These are phyloP conservation scores for Fusarium scirpi DNA, from an alignment of 2,329 filamentous ascomycete genomes.

Conservation along the genomic window DNA sequence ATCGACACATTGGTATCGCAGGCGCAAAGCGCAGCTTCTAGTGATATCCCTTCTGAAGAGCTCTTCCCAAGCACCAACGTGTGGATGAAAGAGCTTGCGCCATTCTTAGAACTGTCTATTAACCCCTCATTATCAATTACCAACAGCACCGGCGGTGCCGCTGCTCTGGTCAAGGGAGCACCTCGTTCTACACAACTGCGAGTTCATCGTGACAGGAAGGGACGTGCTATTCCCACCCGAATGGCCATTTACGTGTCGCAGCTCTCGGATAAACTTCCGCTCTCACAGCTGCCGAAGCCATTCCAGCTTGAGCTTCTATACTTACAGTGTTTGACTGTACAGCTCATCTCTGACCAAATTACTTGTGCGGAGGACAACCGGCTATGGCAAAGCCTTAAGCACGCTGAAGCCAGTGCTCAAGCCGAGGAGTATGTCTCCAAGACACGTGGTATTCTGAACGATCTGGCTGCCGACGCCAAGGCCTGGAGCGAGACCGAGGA, in stretches of 20 bases:
- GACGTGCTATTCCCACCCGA: conserved; percentile 78
- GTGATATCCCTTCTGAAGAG: conserved; percentile 52
- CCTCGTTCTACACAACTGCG: conserved; percentile 44
- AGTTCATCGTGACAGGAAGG: conserved; percentile 71
- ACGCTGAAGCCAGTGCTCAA: conserved; percentile 52
- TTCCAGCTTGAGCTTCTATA: conserved; percentile 64
- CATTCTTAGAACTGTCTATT: conserved; percentile 63
- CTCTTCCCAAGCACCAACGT: conserved; percentile 72
- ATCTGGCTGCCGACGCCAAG: conserved; percentile 49
- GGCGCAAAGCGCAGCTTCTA: conserved; percentile 50
- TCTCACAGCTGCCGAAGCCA: conserved; percentile 55
- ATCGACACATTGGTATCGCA: conserved; percentile 67
- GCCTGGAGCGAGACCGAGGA: conserved; percentile 56
- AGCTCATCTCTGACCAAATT: conserved; percentile 67
- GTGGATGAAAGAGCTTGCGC: conserved; percentile 74
- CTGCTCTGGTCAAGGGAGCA: conserved; percentile 68
- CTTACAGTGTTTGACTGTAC: conserved; percentile 62
- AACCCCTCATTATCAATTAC: conserved; percentile 78
- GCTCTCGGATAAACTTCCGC: conserved; percentile 62
- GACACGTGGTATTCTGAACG: conserved; percentile 54
- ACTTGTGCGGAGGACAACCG: conserved; percentile 58
- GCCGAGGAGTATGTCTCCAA: conserved; percentile 59
- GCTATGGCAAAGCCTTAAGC: conserved; percentile 60
- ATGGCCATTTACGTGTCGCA: conserved; percentile 78
- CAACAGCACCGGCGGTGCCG: conserved; percentile 76